These are phyloP conservation scores for Cadophora malorum DNA, from an alignment of 2,329 filamentous ascomycete species.

Conservation along the genomic window DNA sequence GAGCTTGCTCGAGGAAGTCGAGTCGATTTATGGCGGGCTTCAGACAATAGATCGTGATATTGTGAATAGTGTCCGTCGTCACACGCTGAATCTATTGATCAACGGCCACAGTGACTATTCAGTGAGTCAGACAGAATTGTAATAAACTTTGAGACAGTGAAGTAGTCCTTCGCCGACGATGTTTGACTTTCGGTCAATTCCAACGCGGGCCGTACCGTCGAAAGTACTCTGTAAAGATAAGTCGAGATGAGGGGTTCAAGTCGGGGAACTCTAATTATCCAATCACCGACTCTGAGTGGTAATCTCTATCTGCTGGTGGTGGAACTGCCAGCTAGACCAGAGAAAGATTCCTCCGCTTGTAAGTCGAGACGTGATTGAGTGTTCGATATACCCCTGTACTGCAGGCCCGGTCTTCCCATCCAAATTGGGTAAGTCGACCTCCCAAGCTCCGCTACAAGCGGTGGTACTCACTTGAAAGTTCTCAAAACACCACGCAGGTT, in stretches of 20 bases:
- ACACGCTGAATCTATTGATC: background rate
- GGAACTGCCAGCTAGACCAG: background rate
- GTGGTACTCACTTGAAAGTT: slow-evolving; percentile 7
- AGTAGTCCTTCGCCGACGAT: background rate
- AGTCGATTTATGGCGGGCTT: background rate
- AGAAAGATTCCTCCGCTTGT: background rate
- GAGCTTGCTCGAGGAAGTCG: background rate
- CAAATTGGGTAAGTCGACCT: background rate
- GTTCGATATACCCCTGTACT: background rate
- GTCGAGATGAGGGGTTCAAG: background rate
- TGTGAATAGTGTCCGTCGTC: background rate
- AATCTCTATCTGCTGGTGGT: background rate
- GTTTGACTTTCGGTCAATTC: background rate
- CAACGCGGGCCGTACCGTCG: background rate
- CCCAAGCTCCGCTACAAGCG: background rate
- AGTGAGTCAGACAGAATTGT: background rate
- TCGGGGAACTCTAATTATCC: background rate
- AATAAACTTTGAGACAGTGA: background rate
- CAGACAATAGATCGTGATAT: background rate
- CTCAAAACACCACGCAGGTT: background rate
- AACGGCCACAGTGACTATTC: background rate
- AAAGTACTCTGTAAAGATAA: background rate
- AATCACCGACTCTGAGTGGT: background rate
- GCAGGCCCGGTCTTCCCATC: background rate
- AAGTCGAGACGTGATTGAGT: slow-evolving; percentile 7